Conservation (phyloP, 306 rosid genomes). For the Trichosanthes truncata region DNA sequence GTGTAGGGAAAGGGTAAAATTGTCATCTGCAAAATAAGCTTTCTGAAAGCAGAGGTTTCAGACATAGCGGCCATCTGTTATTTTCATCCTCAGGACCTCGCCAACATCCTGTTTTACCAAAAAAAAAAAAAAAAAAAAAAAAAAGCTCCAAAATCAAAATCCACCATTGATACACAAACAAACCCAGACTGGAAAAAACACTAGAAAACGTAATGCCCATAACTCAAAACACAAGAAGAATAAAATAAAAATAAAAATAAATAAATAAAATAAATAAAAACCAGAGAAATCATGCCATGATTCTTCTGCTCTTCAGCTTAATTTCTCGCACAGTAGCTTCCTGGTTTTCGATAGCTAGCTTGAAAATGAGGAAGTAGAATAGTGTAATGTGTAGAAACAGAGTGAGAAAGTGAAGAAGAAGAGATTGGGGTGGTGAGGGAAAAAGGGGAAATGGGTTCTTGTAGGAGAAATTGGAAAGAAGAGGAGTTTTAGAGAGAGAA, state of each 20-base stretch:
- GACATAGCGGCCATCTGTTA: conserved; percentile 96
- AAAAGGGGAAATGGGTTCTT: conserved; percentile 63
- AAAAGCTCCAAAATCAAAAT: background rate
- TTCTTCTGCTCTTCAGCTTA: conserved; percentile 84
- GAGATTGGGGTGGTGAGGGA: conserved; percentile 21
- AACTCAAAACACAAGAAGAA: background rate
- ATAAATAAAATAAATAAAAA: background rate
- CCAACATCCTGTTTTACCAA: conserved; percentile 64
- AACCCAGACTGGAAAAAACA: background rate
- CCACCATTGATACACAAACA: conserved; percentile 3
- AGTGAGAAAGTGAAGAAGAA: background rate
- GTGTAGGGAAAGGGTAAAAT: too few species aligned
- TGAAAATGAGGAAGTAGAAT: conserved; percentile 6
- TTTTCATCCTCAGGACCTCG: conserved; percentile 83
- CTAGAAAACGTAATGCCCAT: background rate
- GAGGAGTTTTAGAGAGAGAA: conserved; percentile 29
- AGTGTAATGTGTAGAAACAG: background rate
- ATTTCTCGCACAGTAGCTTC: conserved; percentile 74
- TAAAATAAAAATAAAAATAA: too few species aligned
- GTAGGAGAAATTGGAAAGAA: conserved; percentile 38
- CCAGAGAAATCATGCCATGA: conserved; percentile 40
- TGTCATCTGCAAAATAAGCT: too few species aligned
- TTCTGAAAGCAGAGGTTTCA: conserved; percentile 76
- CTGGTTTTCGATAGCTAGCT: conserved; percentile 84
- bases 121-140: background rate